Evolutionary conservation across 129 eudicot species (phyloP).

Genomic region (Mikania micrantha): DNA sequence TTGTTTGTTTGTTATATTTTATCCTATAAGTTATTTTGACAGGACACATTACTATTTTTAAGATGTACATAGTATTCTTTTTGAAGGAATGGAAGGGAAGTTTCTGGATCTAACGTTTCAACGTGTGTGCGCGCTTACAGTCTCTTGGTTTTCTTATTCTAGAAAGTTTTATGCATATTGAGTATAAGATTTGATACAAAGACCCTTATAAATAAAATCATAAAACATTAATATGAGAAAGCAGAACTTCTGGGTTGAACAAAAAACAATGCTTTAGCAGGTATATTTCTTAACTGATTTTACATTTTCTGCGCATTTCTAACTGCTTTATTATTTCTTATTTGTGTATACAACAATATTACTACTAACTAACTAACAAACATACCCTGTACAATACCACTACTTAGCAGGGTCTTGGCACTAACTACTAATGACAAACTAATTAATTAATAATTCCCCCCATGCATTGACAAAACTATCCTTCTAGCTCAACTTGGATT

Average conservation of each 20-base stretch:
- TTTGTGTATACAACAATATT: neutral
- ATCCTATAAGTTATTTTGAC: neutral
- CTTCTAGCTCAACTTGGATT: neutral
- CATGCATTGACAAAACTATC: neutral
- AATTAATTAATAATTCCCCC: neutral
- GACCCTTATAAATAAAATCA: neutral
- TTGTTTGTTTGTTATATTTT: too few relatives aligned
- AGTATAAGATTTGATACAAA: neutral
- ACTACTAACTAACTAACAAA: neutral
- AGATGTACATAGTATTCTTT: neutral
- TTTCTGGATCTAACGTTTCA: neutral
- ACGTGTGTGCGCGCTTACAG: neutral
- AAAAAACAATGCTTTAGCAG: neutral
- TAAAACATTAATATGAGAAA: neutral
- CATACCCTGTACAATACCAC: too few relatives aligned
- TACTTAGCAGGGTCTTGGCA: too few relatives aligned
- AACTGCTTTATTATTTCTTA: neutral
- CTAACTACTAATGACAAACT: too few relatives aligned
- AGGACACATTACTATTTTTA: neutral
- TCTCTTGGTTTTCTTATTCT: neutral
- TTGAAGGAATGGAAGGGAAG: neutral
- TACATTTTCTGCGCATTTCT: neutral
- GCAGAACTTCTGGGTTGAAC: neutral
- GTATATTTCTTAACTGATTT: neutral
- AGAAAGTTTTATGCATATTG: neutral